Conservation (phyloP, 2,329 filamentous ascomycete genomes). For the Aspergillus amoenus region DNA sequence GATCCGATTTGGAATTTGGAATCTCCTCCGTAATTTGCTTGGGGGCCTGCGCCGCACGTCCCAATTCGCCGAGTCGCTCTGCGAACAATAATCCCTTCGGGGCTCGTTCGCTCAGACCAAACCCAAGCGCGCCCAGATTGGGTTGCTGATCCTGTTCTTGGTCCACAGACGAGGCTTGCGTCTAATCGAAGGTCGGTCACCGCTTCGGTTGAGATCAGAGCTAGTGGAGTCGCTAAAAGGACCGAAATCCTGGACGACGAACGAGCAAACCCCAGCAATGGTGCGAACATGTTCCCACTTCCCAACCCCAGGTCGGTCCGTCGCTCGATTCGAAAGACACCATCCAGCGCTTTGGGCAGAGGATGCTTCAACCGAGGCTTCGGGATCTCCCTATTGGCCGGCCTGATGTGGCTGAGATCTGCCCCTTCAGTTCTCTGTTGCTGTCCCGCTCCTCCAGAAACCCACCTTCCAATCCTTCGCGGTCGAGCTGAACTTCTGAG, state of each 20-base stretch:
- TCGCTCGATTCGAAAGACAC: neutral
- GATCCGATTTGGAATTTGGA: slow-evolving; percentile 25
- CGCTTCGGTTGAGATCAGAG: slow-evolving; percentile 15
- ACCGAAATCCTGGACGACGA: neutral
- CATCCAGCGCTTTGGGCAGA: slow-evolving; percentile 5
- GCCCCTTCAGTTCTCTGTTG: neutral
- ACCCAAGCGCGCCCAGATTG: slow-evolving; percentile 17
- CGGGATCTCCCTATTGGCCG: slow-evolving; percentile 8
- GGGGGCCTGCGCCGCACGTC: slow-evolving; percentile 20
- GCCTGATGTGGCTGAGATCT: slow-evolving; percentile 7
- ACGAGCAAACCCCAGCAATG: neutral
- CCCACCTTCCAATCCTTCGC: neutral
- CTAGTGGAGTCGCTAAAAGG: slow-evolving; percentile 17
- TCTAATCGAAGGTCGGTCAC: slow-evolving; percentile 13
- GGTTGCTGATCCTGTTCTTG: slow-evolving; percentile 17
- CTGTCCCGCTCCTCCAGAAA: neutral
- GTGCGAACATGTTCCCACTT: slow-evolving; percentile 18
- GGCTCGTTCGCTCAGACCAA: neutral
- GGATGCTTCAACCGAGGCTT: slow-evolving; percentile 1
- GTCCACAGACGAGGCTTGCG: slow-evolving; percentile 17
- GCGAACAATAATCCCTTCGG: neutral
- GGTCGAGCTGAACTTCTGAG: slow-evolving; percentile 11
- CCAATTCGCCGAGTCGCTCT: slow-evolving; percentile 16
- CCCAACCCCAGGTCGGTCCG: neutral
- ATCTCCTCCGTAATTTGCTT: slow-evolving; percentile 11